Evolutionary conservation across 2,329 filamentous ascomycete genomes (phyloP), one percentile per base, ranked within the genome.

Genomic region (Aspergillus novofumigatus): DNA sequence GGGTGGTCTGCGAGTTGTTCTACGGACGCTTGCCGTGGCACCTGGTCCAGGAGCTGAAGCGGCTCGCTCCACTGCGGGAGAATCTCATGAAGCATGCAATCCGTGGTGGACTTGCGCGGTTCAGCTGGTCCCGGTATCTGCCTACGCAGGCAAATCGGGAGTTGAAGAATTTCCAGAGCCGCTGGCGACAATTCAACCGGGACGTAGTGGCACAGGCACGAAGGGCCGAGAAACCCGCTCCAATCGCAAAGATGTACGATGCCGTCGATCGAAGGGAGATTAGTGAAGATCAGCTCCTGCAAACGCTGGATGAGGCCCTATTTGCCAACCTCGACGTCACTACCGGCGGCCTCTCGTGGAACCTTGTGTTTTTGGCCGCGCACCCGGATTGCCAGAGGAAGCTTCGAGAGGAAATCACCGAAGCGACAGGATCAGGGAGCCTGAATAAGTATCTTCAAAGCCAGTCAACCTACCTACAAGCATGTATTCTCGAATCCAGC

Each of bases 241-340:
- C 59, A 3, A 59, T 65, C 7, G 35, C 57, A 7, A 20, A 50
- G 2, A 42, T 65, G 28, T 60, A 51, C 48, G 45, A 10, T 1
- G 58, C 63, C 1, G 49, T 56, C 6, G 55, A 58, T 0, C 23
- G 63, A 6, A 68, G 71, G 0, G 32, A 53, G 4, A 64, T 75
- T 21, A 64, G 56, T 1, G 54, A 53, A 11, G 65, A 71, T 5
- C 56, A 76, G 45, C 52, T 75, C 1, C 63, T 75, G 0, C 78
- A 79, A 29, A 80, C 79, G 0, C 61, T 80, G 5, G 77, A 81
- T 57, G 79, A 81, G 62, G 71, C 72, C 47, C 69, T 81, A 0
- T 81, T 74, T 57, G 78, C 76, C 2, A 80, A 81, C 56, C 68
- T 81, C 1, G 79, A 81, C 56, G 78, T 81, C 8, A 78, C 77